phyloP scores from a whole-genome alignment of 2,329 filamentous ascomycete genomes.

The Microdochium paspali region DNA sequence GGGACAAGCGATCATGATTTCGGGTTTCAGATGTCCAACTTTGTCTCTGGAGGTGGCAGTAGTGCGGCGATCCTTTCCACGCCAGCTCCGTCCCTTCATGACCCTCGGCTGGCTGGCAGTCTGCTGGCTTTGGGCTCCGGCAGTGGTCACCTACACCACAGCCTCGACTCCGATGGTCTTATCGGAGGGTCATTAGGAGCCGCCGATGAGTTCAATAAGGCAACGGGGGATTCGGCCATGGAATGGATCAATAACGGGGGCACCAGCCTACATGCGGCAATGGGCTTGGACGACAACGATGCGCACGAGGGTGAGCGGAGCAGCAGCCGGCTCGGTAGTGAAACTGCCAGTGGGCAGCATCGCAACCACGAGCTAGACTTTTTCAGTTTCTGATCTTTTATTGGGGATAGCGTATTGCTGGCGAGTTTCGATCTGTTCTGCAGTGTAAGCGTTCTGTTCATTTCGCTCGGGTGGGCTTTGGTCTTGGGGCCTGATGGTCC shows the following conservation, averaged over 20 bases:
- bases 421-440: too few relatives aligned
- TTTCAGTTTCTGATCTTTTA: conserved; percentile 20
- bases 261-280: background rate
- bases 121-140: background rate
- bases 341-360: conserved; percentile 4
- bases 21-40: conserved; percentile 15
- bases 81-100: conserved; percentile 15
- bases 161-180: background rate
- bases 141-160: background rate
- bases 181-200: background rate
- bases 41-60: conserved; percentile 15
- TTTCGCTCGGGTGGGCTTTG: too few relatives aligned
- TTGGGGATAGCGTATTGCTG: conserved; percentile 1
- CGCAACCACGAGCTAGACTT: conserved; percentile 30
- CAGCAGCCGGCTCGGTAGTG: conserved; percentile 1
- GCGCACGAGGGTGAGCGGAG: conserved; percentile 17
- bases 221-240: background rate
- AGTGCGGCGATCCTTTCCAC: conserved; percentile 15
- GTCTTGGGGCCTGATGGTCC: too few relatives aligned
- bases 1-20: conserved; percentile 7
- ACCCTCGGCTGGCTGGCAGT: background rate
- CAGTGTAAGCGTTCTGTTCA: too few relatives aligned
- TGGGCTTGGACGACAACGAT: conserved; percentile 1
- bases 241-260: background rate
- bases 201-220: background rate